Percentiles rank a stretch among this genome's conserved stretches.
These are phyloP conservation scores for Colletotrichum falcatum DNA, from an alignment of 2,329 filamentous ascomycete genomes.

Conservation along the genomic window DNA sequence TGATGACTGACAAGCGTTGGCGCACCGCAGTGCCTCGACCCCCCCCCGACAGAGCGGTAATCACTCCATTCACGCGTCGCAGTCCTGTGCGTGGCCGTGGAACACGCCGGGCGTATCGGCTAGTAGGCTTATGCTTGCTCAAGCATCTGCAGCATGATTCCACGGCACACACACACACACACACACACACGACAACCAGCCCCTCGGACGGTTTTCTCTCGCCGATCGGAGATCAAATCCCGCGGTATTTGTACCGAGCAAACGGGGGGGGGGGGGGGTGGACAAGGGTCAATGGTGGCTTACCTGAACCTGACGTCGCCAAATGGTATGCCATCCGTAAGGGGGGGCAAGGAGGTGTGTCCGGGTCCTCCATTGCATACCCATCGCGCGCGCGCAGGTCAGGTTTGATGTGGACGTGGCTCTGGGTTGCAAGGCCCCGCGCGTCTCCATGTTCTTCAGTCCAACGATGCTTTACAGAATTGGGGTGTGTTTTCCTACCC, in stretches of 20 bases:
- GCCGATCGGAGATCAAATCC: constrained; percentile 35
- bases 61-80: neutral
- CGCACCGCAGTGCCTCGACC: neutral
- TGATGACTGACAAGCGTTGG: neutral
- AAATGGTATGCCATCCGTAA: neutral
- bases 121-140: neutral
- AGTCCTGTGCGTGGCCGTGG: neutral
- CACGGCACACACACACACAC: neutral
- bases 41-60: neutral
- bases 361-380: too few species aligned
- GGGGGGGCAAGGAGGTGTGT: neutral
- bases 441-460: neutral
- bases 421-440: too few species aligned
- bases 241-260: constrained; percentile 1
- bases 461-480: neutral
- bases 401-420: too few species aligned
- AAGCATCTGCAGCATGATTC: constrained; percentile 19
- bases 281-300: neutral
- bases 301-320: constrained; percentile 31
- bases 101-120: neutral
- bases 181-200: neutral
- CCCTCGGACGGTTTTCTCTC: neutral
- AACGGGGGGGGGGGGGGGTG: neutral
- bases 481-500: neutral
- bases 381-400: too few species aligned